phyloP scores from a whole-genome alignment of 306 rosid species.

The Herpetospermum pedunculosum region DNA sequence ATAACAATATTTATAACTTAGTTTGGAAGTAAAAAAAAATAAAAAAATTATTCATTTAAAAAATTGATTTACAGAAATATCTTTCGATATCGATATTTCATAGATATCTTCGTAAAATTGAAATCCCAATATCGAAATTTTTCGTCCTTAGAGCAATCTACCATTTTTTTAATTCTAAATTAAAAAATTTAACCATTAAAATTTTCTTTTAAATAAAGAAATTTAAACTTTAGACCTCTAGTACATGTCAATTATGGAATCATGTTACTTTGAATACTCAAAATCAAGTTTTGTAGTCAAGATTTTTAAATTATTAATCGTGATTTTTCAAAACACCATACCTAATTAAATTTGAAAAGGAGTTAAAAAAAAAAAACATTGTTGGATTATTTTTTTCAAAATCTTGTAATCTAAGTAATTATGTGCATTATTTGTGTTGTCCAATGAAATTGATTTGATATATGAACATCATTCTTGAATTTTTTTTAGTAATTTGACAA shows the following conservation, averaged over 20 bases:
- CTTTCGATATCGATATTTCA: too few species aligned
- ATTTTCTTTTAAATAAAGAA: neutral
- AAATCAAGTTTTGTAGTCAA: neutral
- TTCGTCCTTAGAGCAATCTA: too few species aligned
- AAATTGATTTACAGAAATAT: too few species aligned
- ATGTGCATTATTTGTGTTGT: neutral
- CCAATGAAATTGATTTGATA: constrained; percentile 4
- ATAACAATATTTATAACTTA: too few species aligned
- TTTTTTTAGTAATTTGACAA: neutral
- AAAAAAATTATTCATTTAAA: too few species aligned
- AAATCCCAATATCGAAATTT: too few species aligned
- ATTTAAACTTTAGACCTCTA: too few species aligned
- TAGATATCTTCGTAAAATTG: too few species aligned
- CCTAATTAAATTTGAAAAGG: neutral
- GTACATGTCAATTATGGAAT: too few species aligned
- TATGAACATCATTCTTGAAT: neutral
- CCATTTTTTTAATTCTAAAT: too few species aligned
- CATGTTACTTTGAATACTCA: neutral
- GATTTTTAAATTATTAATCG: neutral
- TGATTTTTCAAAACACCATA: neutral
- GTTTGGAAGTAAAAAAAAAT: too few species aligned
- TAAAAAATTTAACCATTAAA: too few species aligned
- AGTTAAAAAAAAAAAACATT: neutral
- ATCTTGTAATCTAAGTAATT: neutral
- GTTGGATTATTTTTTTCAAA: neutral